Evolutionary conservation across 306 rosid species (phyloP).

Genomic region (Inga leiocalycina): DNA sequence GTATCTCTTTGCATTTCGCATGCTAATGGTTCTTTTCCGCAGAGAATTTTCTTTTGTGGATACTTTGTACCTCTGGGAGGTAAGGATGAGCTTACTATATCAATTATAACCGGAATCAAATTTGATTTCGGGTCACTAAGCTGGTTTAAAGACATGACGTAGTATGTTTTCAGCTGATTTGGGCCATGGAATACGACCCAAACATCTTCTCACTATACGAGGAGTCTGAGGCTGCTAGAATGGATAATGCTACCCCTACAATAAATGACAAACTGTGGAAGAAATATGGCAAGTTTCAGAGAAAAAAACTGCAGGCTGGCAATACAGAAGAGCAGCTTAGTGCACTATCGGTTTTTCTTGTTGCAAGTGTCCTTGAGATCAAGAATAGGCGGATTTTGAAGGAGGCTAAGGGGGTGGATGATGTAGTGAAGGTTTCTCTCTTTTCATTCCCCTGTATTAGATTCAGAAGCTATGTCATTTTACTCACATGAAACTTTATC

Average conservation of each 20-base stretch:
- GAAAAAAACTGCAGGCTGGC: constrained; percentile 66
- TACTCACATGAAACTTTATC: constrained; percentile 36
- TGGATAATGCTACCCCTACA: constrained; percentile 35
- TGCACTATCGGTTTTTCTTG: constrained; percentile 77
- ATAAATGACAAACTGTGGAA: constrained; percentile 58
- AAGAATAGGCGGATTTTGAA: constrained; percentile 74
- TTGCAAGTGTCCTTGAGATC: constrained; percentile 86
- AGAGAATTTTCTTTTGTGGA: constrained; percentile 95
- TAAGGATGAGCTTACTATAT: constrained; percentile 43
- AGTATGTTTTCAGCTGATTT: constrained; percentile 92
- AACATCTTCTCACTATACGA: constrained; percentile 65
- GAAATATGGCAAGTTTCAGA: constrained; percentile 90
- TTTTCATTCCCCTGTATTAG: constrained; percentile 2
- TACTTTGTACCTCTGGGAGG: constrained; percentile 96
- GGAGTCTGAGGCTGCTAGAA: constrained; percentile 40
- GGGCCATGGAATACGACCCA: constrained; percentile 99
- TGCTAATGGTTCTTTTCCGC: constrained; percentile 97
- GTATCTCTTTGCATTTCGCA: constrained; percentile 94
- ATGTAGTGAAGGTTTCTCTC: constrained; percentile 68
- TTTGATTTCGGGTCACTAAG: constrained; percentile 35
- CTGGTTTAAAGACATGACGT: constrained; percentile 65
- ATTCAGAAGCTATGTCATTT: constrained; percentile 15
- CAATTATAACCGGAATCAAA: constrained; percentile 16
- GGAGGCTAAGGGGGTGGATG: constrained; percentile 94
- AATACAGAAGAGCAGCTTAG: constrained; percentile 42